Evolutionary conservation across 73 alveolate species (phyloP).

Genomic region (Paramecium tetraurelia): DNA sequence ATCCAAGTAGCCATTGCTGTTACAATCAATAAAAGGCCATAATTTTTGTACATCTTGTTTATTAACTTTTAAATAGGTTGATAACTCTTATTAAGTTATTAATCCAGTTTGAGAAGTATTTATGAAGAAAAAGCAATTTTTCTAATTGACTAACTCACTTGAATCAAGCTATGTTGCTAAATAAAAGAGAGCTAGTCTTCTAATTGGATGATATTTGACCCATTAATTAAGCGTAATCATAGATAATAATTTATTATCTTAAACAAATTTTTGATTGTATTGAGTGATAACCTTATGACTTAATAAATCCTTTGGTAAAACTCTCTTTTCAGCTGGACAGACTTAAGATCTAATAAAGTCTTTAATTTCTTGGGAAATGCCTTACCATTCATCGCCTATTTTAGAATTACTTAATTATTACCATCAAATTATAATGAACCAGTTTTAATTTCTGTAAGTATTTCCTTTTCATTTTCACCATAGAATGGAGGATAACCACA

Average conservation of each 20-base stretch:
- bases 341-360: not conserved
- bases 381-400: constrained; percentile 37
- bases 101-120: constrained; percentile 35
- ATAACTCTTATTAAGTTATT: not conserved
- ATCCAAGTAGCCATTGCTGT: not conserved
- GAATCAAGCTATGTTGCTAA: constrained; percentile 7
- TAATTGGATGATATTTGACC: constrained; percentile 8
- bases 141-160: not conserved
- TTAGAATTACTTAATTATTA: not conserved
- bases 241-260: not conserved
- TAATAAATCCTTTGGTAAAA: not conserved
- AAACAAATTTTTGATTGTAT: not conserved
- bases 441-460: constrained; percentile 1
- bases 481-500: constrained; percentile 43
- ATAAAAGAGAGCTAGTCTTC: constrained; percentile 5
- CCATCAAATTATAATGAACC: constrained; percentile 25
- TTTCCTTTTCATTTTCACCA: constrained; percentile 40
- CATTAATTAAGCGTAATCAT: not conserved
- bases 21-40: not conserved
- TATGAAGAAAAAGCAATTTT: not conserved
- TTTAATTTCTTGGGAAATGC: not conserved
- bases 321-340: not conserved
- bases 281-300: not conserved
- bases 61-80: not conserved
- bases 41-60: not conserved